Evolutionary conservation across 202 grass and related monocot genomes (phyloP).

Genomic region (Miscanthus sacchariflorus): DNA sequence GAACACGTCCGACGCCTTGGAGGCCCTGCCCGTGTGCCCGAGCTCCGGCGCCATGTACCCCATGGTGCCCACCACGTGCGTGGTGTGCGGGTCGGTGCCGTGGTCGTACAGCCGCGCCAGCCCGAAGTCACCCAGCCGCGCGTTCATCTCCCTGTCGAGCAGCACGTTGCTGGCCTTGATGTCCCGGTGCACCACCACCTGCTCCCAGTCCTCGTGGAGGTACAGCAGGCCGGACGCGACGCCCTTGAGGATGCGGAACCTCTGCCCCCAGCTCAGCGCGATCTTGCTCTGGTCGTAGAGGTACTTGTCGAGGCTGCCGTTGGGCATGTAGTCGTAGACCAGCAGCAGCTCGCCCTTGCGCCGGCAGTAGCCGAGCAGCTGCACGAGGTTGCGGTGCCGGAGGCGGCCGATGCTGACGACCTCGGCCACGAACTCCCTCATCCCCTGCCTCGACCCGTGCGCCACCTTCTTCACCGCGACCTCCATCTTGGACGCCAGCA

Average conservation of each 20-base stretch:
- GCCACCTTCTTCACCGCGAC: conserved; percentile 68
- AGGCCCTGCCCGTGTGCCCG: conserved; percentile 58
- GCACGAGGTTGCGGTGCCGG: conserved; percentile 70
- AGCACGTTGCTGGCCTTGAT: conserved; percentile 74
- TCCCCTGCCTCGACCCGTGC: conserved; percentile 69
- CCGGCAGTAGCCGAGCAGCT: conserved; percentile 69
- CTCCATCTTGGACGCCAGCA: conserved; percentile 57
- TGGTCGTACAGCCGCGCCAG: conserved; percentile 75
- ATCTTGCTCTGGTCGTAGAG: conserved; percentile 34
- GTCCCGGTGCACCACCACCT: conserved; percentile 70
- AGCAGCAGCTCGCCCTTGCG: conserved; percentile 68
- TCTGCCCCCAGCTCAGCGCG: conserved; percentile 42
- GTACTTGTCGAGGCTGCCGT: conserved; percentile 63
- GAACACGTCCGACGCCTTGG: conserved; percentile 72
- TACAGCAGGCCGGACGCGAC: conserved; percentile 57
- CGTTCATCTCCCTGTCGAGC: conserved; percentile 65
- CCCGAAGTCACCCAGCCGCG: conserved; percentile 63
- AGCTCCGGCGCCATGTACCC: conserved; percentile 73
- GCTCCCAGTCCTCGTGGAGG: conserved; percentile 71
- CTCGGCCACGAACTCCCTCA: conserved; percentile 67
- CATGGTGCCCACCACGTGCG: conserved; percentile 71
- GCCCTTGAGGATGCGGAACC: conserved; percentile 55
- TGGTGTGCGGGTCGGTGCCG: conserved; percentile 63
- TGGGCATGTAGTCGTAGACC: conserved; percentile 73
- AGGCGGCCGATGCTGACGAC: conserved; percentile 64